Evolutionary conservation across 371 early-diverging fungal genomes (phyloP).

Genomic region (Mucor circinelloides): DNA sequence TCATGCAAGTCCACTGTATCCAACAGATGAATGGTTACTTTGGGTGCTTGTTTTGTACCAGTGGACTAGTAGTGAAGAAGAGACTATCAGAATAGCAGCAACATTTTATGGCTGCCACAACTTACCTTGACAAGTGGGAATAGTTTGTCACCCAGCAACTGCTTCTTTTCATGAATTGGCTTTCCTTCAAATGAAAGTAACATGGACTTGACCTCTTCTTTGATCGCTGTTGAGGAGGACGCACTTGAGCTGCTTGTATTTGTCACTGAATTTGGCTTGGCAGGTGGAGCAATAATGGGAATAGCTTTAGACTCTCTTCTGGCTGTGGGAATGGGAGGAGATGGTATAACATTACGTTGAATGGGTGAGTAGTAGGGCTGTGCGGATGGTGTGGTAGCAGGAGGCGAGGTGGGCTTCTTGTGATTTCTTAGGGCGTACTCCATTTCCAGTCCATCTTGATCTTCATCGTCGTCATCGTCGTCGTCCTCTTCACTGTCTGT

Average conservation of each 20-base stretch:
- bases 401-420: constrained; percentile 3
- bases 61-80: constrained; percentile 27
- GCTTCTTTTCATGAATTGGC: constrained; percentile 40
- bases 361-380: neutral
- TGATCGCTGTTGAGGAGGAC: neutral
- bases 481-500: constrained; percentile 24
- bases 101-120: too few species aligned
- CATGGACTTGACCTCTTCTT: constrained; percentile 14
- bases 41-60: constrained; percentile 43
- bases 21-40: constrained; percentile 46
- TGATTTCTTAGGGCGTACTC: constrained; percentile 11
- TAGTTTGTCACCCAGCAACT: constrained; percentile 40
- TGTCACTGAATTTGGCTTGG: constrained; percentile 4
- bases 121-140: constrained; percentile 50
- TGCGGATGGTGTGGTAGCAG: neutral
- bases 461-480: constrained; percentile 2
- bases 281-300: constrained; percentile 33
- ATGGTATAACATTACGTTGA: neutral
- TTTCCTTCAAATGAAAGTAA: constrained; percentile 30
- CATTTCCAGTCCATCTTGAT: constrained; percentile 7
- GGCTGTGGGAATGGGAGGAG: neutral
- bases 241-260: constrained; percentile 6
- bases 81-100: neutral
- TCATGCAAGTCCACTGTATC: constrained; percentile 44
- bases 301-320: constrained; percentile 42